phyloP scores from a whole-genome alignment of 768 basidiomycete genomes.

The Leccinum fibrillosum region DNA sequence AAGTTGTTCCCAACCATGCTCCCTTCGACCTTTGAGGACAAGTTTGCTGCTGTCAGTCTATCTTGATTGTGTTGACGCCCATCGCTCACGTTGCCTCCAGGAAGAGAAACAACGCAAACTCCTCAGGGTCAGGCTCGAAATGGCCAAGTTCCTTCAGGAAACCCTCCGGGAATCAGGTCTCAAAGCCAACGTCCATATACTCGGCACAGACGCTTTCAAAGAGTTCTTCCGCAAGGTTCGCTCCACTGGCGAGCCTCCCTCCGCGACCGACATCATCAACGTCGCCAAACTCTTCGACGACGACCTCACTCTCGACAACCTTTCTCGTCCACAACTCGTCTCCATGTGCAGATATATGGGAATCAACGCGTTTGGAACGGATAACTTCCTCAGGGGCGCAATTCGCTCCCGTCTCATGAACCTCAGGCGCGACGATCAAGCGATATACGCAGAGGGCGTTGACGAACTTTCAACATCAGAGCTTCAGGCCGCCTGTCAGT shows the following conservation, averaged over 20 bases:
- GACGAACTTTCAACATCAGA: conserved; percentile 89
- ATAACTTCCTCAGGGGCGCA: conserved; percentile 93
- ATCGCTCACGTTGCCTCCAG: conserved; percentile 35
- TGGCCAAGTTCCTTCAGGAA: conserved; percentile 99
- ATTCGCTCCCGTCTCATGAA: conserved; percentile 81
- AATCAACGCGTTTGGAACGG: conserved; percentile 97
- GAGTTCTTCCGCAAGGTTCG: conserved; percentile 99
- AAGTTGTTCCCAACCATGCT: conserved; percentile 99
- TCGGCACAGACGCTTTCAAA: conserved; percentile 94
- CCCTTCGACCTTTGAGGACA: conserved; percentile 97
- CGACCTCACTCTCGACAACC: conserved; percentile 95
- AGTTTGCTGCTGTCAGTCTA: conserved; percentile 77
- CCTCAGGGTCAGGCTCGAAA: conserved; percentile 90
- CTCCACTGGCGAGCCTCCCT: conserved; percentile 92
- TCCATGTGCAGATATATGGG: conserved; percentile 99
- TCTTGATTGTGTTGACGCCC: neutral
- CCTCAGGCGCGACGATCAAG: conserved; percentile 89
- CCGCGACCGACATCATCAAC: conserved; percentile 82
- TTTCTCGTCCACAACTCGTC: conserved; percentile 96
- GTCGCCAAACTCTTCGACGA: conserved; percentile 98
- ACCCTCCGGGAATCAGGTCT: conserved; percentile 92
- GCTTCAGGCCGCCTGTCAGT: conserved; percentile 89
- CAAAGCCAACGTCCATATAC: conserved; percentile 89
- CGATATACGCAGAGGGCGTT: conserved; percentile 86
- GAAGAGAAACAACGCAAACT: conserved; percentile 97